Evolutionary conservation across 805 yeast species (phyloP).

Genomic region (Teunomyces funiuensis): DNA sequence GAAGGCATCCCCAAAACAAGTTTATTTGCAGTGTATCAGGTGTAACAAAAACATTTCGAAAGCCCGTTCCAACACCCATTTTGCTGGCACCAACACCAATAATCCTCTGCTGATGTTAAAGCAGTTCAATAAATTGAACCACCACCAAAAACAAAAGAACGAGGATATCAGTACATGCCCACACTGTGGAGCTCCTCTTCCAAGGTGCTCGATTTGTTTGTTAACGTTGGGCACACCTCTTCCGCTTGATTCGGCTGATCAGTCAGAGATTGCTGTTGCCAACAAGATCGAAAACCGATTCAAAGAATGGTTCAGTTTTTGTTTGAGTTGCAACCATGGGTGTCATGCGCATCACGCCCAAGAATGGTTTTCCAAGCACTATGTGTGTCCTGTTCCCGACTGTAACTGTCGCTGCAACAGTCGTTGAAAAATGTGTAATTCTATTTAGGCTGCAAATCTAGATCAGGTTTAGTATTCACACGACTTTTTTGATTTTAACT

Average conservation of each 20-base stretch:
- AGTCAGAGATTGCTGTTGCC: slow-evolving; percentile 14
- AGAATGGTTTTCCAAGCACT: slow-evolving; percentile 90
- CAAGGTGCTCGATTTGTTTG: slow-evolving; percentile 87
- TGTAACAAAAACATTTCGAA: slow-evolving; percentile 74
- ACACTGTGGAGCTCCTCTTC: slow-evolving; percentile 83
- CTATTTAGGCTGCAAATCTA: slow-evolving; percentile 2
- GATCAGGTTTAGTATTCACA: slow-evolving; percentile 1
- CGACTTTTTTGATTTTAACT: slow-evolving; percentile 1
- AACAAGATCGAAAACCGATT: slow-evolving; percentile 44
- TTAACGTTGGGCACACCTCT: slow-evolving; percentile 71
- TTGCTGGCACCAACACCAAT: slow-evolving; percentile 10
- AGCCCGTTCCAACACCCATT: slow-evolving; percentile 18
- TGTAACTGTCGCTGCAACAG: slow-evolving; percentile 82
- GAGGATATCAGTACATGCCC: slow-evolving; percentile 54
- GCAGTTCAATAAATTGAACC: slow-evolving; percentile 33
- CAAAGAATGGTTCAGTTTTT: slow-evolving; percentile 87
- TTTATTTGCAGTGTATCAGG: slow-evolving; percentile 74
- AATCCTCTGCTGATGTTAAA: slow-evolving; percentile 25
- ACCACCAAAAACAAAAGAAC: slow-evolving; percentile 12
- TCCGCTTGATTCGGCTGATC: slow-evolving; percentile 41
- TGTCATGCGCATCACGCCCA: slow-evolving; percentile 95
- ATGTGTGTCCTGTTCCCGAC: slow-evolving; percentile 91
- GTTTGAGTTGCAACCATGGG: slow-evolving; percentile 89
- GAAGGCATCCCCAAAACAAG: slow-evolving; percentile 64
- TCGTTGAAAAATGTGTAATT: slow-evolving; percentile 24